Conservation (phyloP, 176 grass and related monocot species). For the Saccharum spontaneum region DNA sequence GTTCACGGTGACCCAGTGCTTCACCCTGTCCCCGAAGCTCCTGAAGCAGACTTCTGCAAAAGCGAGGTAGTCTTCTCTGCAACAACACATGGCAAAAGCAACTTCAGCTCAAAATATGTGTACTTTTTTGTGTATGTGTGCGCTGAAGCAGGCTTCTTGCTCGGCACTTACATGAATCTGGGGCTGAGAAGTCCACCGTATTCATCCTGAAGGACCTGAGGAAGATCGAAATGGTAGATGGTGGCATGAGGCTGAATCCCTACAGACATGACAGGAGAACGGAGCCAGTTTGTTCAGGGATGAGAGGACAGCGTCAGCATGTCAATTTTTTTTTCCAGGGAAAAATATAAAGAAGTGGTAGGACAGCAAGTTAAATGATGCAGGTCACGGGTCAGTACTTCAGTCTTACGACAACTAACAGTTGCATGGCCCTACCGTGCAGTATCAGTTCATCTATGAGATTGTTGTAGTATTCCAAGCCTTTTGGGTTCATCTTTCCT, state of each 20-base stretch:
- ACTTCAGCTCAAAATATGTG: background rate
- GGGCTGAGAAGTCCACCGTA: constrained; percentile 60
- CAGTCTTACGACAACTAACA: background rate
- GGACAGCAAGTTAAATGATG: background rate
- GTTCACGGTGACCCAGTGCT: constrained; percentile 68
- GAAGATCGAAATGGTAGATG: constrained; percentile 76
- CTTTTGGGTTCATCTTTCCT: constrained; percentile 61
- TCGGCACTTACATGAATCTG: constrained; percentile 53
- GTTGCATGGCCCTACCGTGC: constrained; percentile 29
- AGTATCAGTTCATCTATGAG: constrained; percentile 67
- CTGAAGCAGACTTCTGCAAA: constrained; percentile 73
- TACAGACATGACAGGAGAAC: constrained; percentile 24
- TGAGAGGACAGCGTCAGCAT: background rate
- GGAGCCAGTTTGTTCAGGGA: background rate
- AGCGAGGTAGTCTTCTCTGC: constrained; percentile 70
- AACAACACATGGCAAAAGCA: background rate
- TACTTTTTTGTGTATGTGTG: background rate
- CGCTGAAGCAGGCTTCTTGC: background rate
- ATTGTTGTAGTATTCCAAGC: constrained; percentile 77
- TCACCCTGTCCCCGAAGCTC: constrained; percentile 74
- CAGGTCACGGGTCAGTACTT: background rate
- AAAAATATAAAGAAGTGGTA: no score
- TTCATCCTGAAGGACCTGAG: constrained; percentile 65
- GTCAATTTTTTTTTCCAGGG: no score
- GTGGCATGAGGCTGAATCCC: constrained; percentile 77